Evolutionary conservation across 2,329 filamentous ascomycete species (phyloP), one percentile per base, ranked within the genome.

Genomic region (Waltergamsia citrina): DNA sequence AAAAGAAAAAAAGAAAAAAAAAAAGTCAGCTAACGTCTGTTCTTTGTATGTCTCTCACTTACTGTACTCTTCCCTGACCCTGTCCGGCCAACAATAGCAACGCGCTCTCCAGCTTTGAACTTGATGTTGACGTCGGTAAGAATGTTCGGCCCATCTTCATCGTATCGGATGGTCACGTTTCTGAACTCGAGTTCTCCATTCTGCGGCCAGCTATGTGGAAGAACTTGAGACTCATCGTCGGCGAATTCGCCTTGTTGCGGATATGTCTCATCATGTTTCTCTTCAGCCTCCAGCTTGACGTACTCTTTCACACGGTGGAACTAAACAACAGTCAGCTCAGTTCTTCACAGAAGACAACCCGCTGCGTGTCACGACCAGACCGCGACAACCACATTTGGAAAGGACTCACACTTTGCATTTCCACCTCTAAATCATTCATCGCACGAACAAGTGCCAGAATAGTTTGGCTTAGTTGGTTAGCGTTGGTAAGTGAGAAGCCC

Each of bases 31-130:
- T n/a, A n/a, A n/a, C n/a, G n/a, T n/a, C n/a, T n/a, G n/a, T n/a
- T n/a, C n/a, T n/a, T n/a, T n/a, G n/a, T n/a, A n/a, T n/a, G n/a
- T n/a, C n/a, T n/a, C 22, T 18, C 36, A 53, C 65, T 52, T 50
- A 90, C 69, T 0, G 85, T 93, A 33, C 80, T 86, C 56, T 94
- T 94, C 4, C 86, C 86, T 5, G 81, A 86, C 0, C 83, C 79
- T 0, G 85, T 93, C 8, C 85, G 75, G 3, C 86, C 86, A 9
- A 88, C 81, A 15, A 94, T 69, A 1, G 85, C 85, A 1, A 84
- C 84, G 33, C 81, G 80, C 35, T 83, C 81, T 1, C 85, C 84
- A 0, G 80, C 81, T 10, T 57, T 60, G 40, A 73, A 68, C 22
- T 59, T 62, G 29, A 73, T 56, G 39, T 62, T 70, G 34, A 74